phyloP scores from a whole-genome alignment of 2,329 filamentous ascomycete genomes.

The Ophiognomonia clavigignenti-juglandacearum region DNA sequence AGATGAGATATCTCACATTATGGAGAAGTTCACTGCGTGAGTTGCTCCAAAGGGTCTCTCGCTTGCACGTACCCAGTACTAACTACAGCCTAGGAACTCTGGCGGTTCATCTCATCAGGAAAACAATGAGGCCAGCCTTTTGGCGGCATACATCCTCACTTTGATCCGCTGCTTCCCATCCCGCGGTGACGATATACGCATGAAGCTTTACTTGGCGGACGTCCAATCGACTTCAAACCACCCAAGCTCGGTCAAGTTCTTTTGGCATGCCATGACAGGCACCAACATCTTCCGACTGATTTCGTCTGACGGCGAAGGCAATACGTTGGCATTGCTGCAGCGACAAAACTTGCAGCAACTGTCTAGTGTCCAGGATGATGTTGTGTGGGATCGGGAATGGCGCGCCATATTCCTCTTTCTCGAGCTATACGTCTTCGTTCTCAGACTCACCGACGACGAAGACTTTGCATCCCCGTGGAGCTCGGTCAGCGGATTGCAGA shows the following conservation, averaged over 20 bases:
- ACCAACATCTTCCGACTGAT: constrained; percentile 36
- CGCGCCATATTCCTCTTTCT: constrained; percentile 83
- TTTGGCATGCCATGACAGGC: constrained; percentile 63
- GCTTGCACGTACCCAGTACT: not conserved
- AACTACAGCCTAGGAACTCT: constrained; percentile 21
- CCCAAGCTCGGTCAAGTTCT: constrained; percentile 70
- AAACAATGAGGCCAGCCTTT: constrained; percentile 60
- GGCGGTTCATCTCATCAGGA: constrained; percentile 28
- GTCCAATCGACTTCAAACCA: constrained; percentile 39
- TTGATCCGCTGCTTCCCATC: constrained; percentile 80
- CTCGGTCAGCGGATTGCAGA: constrained; percentile 28
- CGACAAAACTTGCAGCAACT: constrained; percentile 17
- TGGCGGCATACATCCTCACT: constrained; percentile 83
- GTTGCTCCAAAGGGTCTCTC: constrained; percentile 16
- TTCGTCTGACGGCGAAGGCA: constrained; percentile 22
- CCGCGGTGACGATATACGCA: constrained; percentile 81
- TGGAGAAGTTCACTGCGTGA: constrained; percentile 39
- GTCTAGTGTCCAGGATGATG: constrained; percentile 18
- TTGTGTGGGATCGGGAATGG: constrained; percentile 66
- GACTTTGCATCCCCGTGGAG: constrained; percentile 72
- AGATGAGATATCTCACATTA: constrained; percentile 62
- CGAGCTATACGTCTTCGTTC: constrained; percentile 87
- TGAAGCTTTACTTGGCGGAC: constrained; percentile 84
- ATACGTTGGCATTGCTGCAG: constrained; percentile 25
- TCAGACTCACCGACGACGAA: constrained; percentile 92